These are phyloP conservation scores for Psidium friedrichsthalianum DNA, from an alignment of 345 rosid species.

Conservation along the genomic window DNA sequence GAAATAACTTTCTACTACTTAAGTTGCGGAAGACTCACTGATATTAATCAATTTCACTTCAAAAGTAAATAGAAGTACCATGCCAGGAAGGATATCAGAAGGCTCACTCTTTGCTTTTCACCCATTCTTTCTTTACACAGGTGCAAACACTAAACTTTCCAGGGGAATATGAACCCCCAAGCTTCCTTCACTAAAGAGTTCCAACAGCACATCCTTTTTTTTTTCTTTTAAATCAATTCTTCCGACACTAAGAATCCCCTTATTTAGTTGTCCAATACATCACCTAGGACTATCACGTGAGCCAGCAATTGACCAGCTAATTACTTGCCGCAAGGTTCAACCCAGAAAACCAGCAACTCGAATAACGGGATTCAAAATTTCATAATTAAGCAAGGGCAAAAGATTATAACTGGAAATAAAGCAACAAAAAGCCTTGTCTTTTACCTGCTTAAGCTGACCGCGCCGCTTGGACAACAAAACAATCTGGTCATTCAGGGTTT, in stretches of 20 bases:
- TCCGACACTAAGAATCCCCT: background rate
- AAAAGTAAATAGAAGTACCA: background rate
- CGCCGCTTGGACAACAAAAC: conserved; percentile 69
- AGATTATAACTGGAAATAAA: background rate
- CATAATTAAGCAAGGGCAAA: background rate
- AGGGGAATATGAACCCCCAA: background rate
- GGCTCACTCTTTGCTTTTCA: background rate
- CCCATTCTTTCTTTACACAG: background rate
- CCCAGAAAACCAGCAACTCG: background rate
- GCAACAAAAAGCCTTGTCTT: background rate
- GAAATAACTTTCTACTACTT: background rate
- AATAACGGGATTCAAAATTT: background rate
- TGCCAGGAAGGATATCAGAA: background rate
- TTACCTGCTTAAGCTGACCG: conserved; percentile 88
- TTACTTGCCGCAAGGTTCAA: background rate
- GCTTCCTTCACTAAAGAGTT: background rate
- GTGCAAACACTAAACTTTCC: background rate
- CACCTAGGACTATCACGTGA: background rate
- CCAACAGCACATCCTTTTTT: background rate
- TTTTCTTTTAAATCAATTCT: no score
- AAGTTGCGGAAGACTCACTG: background rate
- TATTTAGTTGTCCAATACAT: background rate
- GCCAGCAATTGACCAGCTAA: background rate
- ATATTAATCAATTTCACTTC: background rate
- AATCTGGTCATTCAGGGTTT: conserved; percentile 65